Evolutionary conservation across 495 filamentous ascomycete genomes (phyloP).

Genomic region (Tuber borchii): DNA sequence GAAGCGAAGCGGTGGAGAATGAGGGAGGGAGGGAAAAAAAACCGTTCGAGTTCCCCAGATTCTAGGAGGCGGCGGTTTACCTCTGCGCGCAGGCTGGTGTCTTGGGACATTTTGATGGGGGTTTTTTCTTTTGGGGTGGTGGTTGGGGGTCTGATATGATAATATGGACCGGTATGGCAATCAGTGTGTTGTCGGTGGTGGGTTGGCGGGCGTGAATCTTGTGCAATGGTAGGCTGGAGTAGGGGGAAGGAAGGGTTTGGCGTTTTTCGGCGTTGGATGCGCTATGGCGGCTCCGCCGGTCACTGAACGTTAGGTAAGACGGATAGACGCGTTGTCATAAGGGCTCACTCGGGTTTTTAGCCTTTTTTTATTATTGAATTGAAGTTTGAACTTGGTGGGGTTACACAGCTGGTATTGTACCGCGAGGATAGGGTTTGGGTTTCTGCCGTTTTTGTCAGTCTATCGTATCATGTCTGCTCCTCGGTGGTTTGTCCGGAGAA

Average conservation of each 20-base stretch:
- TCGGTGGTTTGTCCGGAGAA: background rate
- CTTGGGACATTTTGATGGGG: slow-evolving; percentile 9
- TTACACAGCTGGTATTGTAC: background rate
- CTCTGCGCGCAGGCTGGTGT: slow-evolving; percentile 29
- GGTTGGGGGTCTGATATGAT: slow-evolving; percentile 4
- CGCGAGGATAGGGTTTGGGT: background rate
- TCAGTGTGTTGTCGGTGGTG: background rate
- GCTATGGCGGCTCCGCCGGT: background rate
- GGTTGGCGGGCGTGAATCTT: background rate
- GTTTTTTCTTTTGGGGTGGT: background rate
- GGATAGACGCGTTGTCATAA: background rate
- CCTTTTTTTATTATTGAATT: background rate
- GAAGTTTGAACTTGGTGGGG: background rate
- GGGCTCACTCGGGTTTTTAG: background rate
- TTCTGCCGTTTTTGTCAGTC: background rate
- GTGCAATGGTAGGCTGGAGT: background rate
- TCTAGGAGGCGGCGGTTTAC: slow-evolving; percentile 38
- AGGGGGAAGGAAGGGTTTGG: background rate
- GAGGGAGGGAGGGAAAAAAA: background rate
- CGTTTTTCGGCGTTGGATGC: background rate
- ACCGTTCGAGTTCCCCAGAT: slow-evolving; percentile 37
- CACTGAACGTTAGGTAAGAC: background rate
- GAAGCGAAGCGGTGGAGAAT: background rate
- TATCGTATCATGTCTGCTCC: background rate
- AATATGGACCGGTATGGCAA: background rate